phyloP scores from a whole-genome alignment of 352 stramenopile genomes.

The Phytopythium litorale region DNA sequence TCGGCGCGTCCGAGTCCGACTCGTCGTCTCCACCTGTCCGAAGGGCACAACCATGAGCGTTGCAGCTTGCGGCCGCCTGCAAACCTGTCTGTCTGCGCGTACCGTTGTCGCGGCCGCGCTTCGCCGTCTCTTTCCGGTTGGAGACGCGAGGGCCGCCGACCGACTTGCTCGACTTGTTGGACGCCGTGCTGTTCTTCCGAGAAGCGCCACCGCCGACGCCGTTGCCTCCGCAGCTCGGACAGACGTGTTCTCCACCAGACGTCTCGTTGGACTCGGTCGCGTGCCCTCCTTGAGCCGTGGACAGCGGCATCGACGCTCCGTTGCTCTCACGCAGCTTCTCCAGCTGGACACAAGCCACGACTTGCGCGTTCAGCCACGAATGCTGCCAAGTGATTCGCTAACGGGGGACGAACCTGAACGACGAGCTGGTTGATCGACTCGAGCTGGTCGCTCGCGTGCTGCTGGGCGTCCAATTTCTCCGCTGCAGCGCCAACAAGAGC shows the following conservation, averaged over 20 bases:
- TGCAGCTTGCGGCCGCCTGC: conserved; percentile 4
- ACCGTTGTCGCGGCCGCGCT: conserved; percentile 27
- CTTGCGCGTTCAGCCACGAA: not conserved
- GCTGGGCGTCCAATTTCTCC: conserved; percentile 70
- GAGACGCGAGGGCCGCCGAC: not conserved
- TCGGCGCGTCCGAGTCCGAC: conserved; percentile 23
- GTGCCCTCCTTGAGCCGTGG: not conserved
- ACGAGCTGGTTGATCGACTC: conserved; percentile 85
- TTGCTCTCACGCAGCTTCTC: conserved; percentile 59
- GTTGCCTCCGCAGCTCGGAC: conserved; percentile 30
- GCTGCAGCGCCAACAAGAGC: conserved; percentile 18
- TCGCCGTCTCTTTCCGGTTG: conserved; percentile 6
- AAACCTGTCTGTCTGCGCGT: conserved; percentile 4
- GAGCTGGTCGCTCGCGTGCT: conserved; percentile 71
- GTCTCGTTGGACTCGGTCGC: not conserved
- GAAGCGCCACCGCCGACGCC: not conserved
- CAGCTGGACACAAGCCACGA: conserved; percentile 20
- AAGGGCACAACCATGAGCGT: conserved; percentile 5
- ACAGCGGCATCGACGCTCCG: not conserved
- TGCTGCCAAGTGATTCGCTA: not conserved
- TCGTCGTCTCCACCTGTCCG: conserved; percentile 17
- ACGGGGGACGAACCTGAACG: conserved; percentile 33
- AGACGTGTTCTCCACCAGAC: conserved; percentile 8
- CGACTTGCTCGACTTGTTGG: conserved; percentile 18
- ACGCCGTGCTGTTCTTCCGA: conserved; percentile 14